Conservation (phyloP, 1,139 yeast species). For the Nakaseomyces glabratus region DNA sequence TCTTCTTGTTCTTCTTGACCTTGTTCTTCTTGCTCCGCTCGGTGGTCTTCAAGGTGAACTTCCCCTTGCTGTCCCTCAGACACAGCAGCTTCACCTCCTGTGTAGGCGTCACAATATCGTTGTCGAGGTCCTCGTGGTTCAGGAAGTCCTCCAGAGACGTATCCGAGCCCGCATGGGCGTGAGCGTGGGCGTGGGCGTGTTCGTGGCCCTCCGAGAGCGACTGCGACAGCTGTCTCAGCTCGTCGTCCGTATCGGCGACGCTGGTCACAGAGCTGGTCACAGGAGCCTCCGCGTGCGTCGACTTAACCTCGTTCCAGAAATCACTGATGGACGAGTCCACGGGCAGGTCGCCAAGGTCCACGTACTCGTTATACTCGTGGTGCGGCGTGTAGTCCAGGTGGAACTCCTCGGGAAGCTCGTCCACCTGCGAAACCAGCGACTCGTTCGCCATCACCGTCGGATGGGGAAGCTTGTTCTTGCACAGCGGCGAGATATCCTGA, state of each 20-base stretch:
- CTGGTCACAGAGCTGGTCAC: not conserved
- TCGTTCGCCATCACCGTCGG: conserved; percentile 6
- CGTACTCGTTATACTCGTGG: too few relatives aligned
- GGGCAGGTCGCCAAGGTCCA: conserved; percentile 4
- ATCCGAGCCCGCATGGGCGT: conserved; percentile 7
- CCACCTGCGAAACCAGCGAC: not conserved
- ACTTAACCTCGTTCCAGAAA: conserved; percentile 28
- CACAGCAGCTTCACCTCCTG: conserved; percentile 12
- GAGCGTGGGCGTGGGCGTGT: conserved; percentile 8
- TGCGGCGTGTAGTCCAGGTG: too few relatives aligned
- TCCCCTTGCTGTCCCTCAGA: conserved; percentile 28
- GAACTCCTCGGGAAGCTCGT: not conserved
- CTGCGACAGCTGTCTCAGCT: conserved; percentile 5
- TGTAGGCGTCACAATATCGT: conserved; percentile 3
- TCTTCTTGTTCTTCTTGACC: conserved; percentile 14
- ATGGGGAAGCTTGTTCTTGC: conserved; percentile 4
- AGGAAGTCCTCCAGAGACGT: conserved; percentile 12
- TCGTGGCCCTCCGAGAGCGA: conserved; percentile 6
- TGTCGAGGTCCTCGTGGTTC: conserved; percentile 9
- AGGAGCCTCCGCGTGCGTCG: conserved; percentile 18
- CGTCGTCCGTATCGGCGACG: conserved; percentile 9
- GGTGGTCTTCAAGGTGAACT: conserved; percentile 22
- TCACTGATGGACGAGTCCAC: conserved; percentile 16
- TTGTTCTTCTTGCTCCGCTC: conserved; percentile 13
- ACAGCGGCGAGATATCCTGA: conserved; percentile 3